Conservation (phyloP, 2,329 filamentous ascomycete genomes). For the Clonostachys byssicola region DNA sequence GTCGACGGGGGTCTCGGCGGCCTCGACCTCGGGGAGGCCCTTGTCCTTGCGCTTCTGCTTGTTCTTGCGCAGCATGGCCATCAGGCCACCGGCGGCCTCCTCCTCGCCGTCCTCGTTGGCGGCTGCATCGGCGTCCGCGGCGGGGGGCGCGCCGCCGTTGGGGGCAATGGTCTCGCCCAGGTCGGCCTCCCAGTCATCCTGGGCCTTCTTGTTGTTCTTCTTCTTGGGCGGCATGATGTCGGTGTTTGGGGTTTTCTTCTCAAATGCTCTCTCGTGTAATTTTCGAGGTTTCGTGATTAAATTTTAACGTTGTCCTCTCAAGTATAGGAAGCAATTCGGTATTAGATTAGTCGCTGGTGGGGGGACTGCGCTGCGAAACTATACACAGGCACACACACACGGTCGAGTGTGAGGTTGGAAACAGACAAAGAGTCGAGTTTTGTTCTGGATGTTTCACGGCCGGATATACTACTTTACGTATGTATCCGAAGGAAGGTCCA, state of each 20-base stretch:
- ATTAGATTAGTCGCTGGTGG: no score
- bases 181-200: slow-evolving; percentile 94
- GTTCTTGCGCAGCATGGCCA: slow-evolving; percentile 78
- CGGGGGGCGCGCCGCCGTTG: slow-evolving; percentile 35
- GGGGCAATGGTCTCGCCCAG: slow-evolving; percentile 74
- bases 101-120: slow-evolving; percentile 34
- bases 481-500: neutral
- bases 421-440: no score
- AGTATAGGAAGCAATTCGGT: no score
- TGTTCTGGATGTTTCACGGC: neutral
- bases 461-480: neutral
- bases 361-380: no score
- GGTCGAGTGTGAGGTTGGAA: no score
- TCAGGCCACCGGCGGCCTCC: slow-evolving; percentile 63
- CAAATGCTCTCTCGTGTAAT: neutral
- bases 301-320: neutral
- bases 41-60: slow-evolving; percentile 90
- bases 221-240: slow-evolving; percentile 85
- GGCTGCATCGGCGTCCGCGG: slow-evolving; percentile 34
- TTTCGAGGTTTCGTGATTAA: neutral
- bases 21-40: slow-evolving; percentile 64
- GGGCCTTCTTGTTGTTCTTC: slow-evolving; percentile 77
- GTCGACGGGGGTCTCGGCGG: slow-evolving; percentile 62
- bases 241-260: slow-evolving; percentile 7
- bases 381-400: no score